Conservation (phyloP, 1,284 basidiomycete genomes). For the Malassezia japonica region DNA sequence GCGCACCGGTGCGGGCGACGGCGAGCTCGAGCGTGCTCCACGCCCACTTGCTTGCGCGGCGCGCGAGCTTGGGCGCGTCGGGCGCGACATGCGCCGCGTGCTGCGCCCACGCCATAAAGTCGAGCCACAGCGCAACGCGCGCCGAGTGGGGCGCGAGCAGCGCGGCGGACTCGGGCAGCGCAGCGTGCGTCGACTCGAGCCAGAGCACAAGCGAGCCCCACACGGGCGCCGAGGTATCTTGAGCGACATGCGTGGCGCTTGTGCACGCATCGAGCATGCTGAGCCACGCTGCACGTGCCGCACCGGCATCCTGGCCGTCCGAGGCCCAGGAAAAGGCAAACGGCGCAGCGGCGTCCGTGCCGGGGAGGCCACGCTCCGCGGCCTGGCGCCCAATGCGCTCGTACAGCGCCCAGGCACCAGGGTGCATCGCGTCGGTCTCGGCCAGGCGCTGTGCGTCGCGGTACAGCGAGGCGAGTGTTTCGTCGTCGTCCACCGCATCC, state of each 20-base stretch:
- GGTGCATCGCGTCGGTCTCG: background rate
- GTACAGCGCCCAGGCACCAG: slow-evolving; percentile 10
- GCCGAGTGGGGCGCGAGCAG: background rate
- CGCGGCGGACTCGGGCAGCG: background rate
- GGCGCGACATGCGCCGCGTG: background rate
- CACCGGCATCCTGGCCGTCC: background rate
- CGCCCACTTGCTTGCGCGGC: slow-evolving; percentile 6
- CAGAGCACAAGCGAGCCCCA: slow-evolving; percentile 8
- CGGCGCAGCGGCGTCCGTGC: background rate
- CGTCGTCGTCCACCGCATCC: background rate
- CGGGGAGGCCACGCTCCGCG: background rate
- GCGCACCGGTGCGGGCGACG: slow-evolving; percentile 6
- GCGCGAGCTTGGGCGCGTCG: background rate
- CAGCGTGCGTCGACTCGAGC: background rate
- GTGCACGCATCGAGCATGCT: slow-evolving; percentile 8
- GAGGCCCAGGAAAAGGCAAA: background rate
- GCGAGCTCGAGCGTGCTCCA: slow-evolving; percentile 9
- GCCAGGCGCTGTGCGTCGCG: background rate
- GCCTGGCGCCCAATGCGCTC: background rate
- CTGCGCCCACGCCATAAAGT: slow-evolving; percentile 10
- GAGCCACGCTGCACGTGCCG: slow-evolving; percentile 6
- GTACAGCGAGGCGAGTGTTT: background rate
- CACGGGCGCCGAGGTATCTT: slow-evolving; percentile 7
- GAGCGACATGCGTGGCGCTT: background rate
- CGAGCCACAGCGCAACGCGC: slow-evolving; percentile 9